phyloP scores from a whole-genome alignment of 78 protist genomes.

The Speleostelium caveatum region DNA sequence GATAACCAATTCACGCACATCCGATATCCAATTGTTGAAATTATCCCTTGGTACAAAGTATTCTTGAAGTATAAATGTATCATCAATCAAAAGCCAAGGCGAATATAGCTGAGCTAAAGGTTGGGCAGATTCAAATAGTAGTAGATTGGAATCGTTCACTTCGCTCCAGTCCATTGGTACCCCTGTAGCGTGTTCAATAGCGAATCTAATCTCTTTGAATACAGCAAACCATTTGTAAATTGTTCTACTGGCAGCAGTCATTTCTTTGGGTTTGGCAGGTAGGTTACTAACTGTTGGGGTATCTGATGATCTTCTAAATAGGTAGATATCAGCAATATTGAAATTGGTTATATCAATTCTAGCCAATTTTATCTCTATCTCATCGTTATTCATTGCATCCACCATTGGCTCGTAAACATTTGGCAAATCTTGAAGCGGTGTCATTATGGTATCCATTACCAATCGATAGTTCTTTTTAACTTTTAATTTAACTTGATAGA shows the following conservation, averaged over 20 bases:
- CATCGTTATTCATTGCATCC: neutral
- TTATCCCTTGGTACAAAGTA: slow-evolving; percentile 64
- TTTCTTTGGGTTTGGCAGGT: slow-evolving; percentile 37
- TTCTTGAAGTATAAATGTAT: slow-evolving; percentile 84
- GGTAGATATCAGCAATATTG: slow-evolving; percentile 8
- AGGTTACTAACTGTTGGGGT: slow-evolving; percentile 14
- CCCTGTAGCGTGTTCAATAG: slow-evolving; percentile 46
- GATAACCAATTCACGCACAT: neutral
- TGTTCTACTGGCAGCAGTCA: neutral
- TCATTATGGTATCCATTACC: neutral
- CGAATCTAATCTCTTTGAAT: slow-evolving; percentile 32
- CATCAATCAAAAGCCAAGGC: slow-evolving; percentile 58
- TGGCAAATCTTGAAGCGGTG: slow-evolving; percentile 1
- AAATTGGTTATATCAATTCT: slow-evolving; percentile 56
- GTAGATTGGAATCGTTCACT: slow-evolving; percentile 48
- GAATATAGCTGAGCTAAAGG: slow-evolving; percentile 56
- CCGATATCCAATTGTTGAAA: slow-evolving; percentile 33
- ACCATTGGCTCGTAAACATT: neutral
- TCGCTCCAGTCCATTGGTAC: slow-evolving; percentile 79
- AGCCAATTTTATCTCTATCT: slow-evolving; percentile 63
- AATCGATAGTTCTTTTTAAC: slow-evolving; percentile 2
- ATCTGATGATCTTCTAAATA: slow-evolving; percentile 26
- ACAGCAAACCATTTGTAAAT: slow-evolving; percentile 75
- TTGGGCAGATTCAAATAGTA: slow-evolving; percentile 72
- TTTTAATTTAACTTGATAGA: slow-evolving; percentile 12